A percentile compares a stretch with the other conserved stretches of the same genome.
These are phyloP conservation scores for Geum urbanum DNA, from an alignment of 306 rosid genomes.

Conservation along the genomic window DNA sequence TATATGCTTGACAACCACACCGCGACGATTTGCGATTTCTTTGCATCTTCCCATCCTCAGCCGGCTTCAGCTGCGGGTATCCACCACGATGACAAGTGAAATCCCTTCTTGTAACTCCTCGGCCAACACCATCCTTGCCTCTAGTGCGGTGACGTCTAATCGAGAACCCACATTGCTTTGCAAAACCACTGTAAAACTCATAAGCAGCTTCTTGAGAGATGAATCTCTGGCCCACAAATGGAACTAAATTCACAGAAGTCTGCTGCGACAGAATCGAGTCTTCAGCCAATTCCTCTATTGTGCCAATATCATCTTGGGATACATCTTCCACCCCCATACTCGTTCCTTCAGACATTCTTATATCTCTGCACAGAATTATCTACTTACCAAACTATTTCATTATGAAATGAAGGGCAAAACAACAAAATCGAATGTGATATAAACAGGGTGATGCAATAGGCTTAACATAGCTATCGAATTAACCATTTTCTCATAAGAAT, in stretches of 20 bases:
- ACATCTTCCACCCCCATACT: conserved; percentile 61
- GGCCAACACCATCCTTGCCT: conserved; percentile 89
- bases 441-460: too few species aligned
- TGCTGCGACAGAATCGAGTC: conserved; percentile 71
- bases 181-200: conserved; percentile 81
- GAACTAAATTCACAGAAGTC: conserved; percentile 76
- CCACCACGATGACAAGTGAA: conserved; percentile 90
- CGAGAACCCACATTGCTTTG: conserved; percentile 80
- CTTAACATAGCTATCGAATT: too few species aligned
- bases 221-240: conserved; percentile 76
- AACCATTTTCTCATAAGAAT: too few species aligned
- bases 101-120: conserved; percentile 85
- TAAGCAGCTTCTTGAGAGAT: conserved; percentile 86
- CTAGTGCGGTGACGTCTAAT: conserved; percentile 81
- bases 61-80: conserved; percentile 71
- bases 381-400: too few species aligned
- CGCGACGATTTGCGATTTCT: conserved; percentile 80
- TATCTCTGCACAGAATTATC: too few species aligned
- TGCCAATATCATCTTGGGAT: conserved; percentile 69
- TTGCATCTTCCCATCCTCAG: conserved; percentile 77
- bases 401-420: too few species aligned
- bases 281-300: conserved; percentile 56
- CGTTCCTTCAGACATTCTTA: conserved; percentile 66
- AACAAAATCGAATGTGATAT: too few species aligned
- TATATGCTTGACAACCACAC: conserved; percentile 79